These are phyloP conservation scores for Pestalotiopsis sp. DNA, from an alignment of 2,329 filamentous ascomycete genomes.

Conservation along the genomic window DNA sequence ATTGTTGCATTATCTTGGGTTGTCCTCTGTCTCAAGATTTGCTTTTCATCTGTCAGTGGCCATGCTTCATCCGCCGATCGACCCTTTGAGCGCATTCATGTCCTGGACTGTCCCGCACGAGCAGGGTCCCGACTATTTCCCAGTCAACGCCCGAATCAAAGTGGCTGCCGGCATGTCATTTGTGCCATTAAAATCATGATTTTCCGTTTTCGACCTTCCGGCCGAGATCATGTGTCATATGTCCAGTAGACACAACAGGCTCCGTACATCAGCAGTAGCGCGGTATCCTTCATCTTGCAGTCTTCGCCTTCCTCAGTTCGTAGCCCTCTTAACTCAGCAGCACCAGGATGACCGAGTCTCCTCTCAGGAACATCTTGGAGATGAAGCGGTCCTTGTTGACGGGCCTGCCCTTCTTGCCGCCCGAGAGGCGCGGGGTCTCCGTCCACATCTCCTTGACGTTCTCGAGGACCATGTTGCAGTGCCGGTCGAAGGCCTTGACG, in stretches of 20 bases:
- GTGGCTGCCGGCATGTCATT: background rate
- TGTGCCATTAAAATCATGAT: background rate
- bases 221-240: background rate
- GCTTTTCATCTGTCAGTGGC: background rate
- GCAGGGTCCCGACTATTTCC: background rate
- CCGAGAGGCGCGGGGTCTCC: conserved; percentile 80
- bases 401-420: conserved; percentile 83
- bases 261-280: background rate
- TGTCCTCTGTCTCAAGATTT: conserved; percentile 2
- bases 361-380: conserved; percentile 93
- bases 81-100: background rate
- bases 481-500: conserved; percentile 97
- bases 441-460: conserved; percentile 99
- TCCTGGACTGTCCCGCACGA: background rate
- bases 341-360: conserved; percentile 86
- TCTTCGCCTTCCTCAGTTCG: background rate
- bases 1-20: background rate
- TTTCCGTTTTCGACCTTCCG: background rate
- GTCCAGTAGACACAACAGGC: background rate
- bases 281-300: background rate
- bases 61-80: background rate
- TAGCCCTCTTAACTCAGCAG: conserved; percentile 69
- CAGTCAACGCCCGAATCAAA: background rate
- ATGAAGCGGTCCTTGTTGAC: conserved; percentile 99
- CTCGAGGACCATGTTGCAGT: conserved; percentile 99